Conservation (phyloP, 768 basidiomycete genomes). For the Mycena olivaceomarginata region DNA sequence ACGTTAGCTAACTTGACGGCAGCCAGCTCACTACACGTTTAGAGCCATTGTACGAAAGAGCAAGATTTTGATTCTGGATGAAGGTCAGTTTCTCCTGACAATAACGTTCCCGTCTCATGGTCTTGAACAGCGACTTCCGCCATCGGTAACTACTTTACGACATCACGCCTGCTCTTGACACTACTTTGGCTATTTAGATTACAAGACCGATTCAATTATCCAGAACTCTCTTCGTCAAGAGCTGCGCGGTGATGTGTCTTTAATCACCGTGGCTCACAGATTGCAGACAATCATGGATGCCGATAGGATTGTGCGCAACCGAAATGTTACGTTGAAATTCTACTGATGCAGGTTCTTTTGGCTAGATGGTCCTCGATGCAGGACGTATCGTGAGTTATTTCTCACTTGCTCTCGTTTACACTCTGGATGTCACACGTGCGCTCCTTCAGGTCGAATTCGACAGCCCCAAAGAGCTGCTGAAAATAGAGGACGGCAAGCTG, state of each 20-base stretch:
- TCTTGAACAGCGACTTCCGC: conserved; percentile 35
- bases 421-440: conserved; percentile 39
- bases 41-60: conserved; percentile 42
- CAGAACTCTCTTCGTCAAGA: conserved; percentile 58
- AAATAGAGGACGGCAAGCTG: conserved; percentile 69
- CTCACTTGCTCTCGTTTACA: background rate
- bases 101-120: background rate
- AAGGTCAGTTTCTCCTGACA: background rate
- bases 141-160: conserved; percentile 4
- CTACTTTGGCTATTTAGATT: conserved; percentile 52
- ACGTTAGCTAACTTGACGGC: background rate
- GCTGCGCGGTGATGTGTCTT: conserved; percentile 32
- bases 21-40: background rate
- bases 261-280: conserved; percentile 28
- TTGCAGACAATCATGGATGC: conserved; percentile 49
- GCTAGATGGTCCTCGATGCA: conserved; percentile 37
- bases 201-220: conserved; percentile 63
- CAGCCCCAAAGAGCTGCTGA: conserved; percentile 68
- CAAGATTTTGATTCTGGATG: conserved; percentile 46
- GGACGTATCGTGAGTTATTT: conserved; percentile 31
- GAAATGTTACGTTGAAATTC: background rate
- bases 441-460: conserved; percentile 69
- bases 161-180: background rate
- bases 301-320: conserved; percentile 40
- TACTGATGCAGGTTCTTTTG: conserved; percentile 36